phyloP scores from a whole-genome alignment of 2,329 filamentous ascomycete genomes.

The Aspergillus aculeatinus region DNA sequence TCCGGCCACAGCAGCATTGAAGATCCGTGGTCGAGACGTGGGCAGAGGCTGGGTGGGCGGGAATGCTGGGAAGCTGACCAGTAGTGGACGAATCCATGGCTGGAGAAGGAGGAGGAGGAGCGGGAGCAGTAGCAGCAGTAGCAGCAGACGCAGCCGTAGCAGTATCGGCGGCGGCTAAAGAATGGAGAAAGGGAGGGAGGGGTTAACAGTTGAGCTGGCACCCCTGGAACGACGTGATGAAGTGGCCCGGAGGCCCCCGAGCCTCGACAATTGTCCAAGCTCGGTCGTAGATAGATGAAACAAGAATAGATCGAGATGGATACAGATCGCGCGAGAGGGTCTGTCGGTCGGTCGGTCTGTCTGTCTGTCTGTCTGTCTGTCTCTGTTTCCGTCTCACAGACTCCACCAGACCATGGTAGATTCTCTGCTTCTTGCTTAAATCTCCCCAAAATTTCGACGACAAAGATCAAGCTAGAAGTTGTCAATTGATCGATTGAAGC shows the following conservation, averaged over 20 bases:
- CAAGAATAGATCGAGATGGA: neutral
- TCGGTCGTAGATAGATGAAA: neutral
- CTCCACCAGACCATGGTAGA: neutral
- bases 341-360: neutral
- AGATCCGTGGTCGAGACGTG: slow-evolving; percentile 27
- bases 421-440: neutral
- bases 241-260: slow-evolving; percentile 17
- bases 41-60: slow-evolving; percentile 29
- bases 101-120: neutral
- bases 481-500: neutral
- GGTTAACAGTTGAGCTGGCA: slow-evolving; percentile 33
- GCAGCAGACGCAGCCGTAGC: neutral
- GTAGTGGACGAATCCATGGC: slow-evolving; percentile 11
- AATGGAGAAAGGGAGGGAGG: slow-evolving; percentile 11
- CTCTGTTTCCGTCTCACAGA: neutral
- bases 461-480: neutral
- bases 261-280: slow-evolving; percentile 17
- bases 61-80: slow-evolving; percentile 31
- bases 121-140: neutral
- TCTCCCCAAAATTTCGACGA: neutral
- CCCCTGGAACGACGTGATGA: slow-evolving; percentile 27
- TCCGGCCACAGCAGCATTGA: slow-evolving; percentile 80
- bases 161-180: neutral
- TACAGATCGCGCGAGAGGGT: neutral
- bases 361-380: too few species aligned